These are phyloP conservation scores for Athelia sp. DNA, from an alignment of 1,284 basidiomycete species.

Conservation along the genomic window DNA sequence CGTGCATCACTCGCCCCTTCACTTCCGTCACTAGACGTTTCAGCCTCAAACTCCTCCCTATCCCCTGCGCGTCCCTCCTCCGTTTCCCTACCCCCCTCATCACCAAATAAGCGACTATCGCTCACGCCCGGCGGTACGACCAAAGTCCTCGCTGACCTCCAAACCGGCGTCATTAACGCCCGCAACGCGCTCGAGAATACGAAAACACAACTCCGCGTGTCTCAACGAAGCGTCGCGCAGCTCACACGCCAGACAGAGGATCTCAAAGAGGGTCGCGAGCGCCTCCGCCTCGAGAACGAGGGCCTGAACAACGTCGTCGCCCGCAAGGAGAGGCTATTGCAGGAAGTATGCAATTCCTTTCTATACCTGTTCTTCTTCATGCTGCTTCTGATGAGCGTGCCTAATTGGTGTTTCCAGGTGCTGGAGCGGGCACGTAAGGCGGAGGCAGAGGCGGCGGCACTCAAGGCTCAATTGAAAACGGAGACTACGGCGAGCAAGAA, in stretches of 20 bases:
- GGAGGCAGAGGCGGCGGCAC: constrained; percentile 61
- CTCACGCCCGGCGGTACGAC: constrained; percentile 75
- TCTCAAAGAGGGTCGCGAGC: constrained; percentile 77
- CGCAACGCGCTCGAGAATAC: constrained; percentile 79
- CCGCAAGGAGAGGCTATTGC: constrained; percentile 77
- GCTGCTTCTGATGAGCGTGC: background rate
- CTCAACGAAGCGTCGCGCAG: constrained; percentile 75
- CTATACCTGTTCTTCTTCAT: constrained; percentile 1
- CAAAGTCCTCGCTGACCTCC: constrained; percentile 78
- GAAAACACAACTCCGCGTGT: constrained; percentile 68
- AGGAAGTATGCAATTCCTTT: constrained; percentile 53
- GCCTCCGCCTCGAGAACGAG: constrained; percentile 80
- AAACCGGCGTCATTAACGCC: constrained; percentile 76
- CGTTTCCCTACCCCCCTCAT: constrained; percentile 31
- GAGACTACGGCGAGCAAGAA: constrained; percentile 71
- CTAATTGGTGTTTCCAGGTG: constrained; percentile 37
- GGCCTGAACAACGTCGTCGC: constrained; percentile 80
- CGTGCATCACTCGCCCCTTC: constrained; percentile 24
- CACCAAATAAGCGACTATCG: constrained; percentile 51
- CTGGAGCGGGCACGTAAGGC: constrained; percentile 79
- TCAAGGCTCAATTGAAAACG: constrained; percentile 67
- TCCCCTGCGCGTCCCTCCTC: constrained; percentile 14
- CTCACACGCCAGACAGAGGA: constrained; percentile 82
- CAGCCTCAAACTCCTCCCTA: constrained; percentile 21
- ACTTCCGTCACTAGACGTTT: constrained; percentile 5